Evolutionary conservation across 352 stramenopile species (phyloP).

Genomic region (Aphanomyces astaci): DNA sequence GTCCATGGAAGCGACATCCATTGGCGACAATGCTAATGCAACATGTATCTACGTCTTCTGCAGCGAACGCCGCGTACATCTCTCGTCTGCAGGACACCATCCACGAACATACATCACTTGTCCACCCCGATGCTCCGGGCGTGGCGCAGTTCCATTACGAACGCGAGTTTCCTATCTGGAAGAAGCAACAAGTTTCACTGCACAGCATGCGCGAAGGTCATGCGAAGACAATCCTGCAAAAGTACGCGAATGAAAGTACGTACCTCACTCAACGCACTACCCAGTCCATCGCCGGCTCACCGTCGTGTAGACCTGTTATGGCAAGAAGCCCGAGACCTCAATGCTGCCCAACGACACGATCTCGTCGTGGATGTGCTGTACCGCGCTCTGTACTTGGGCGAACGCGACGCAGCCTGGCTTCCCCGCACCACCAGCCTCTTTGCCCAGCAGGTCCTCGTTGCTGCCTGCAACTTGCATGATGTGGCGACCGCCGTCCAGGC

Average conservation of each 20-base stretch:
- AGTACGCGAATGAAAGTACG: background rate
- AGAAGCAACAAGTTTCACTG: background rate
- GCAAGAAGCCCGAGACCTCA: constrained; percentile 14
- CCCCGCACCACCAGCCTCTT: constrained; percentile 15
- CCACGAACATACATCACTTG: background rate
- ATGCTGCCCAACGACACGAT: background rate
- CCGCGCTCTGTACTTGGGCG: background rate
- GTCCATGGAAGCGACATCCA: background rate
- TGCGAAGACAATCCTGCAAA: background rate
- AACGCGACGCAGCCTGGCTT: background rate
- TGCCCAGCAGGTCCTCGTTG: constrained; percentile 9
- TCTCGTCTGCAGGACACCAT: background rate
- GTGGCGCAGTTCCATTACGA: background rate
- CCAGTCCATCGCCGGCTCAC: background rate
- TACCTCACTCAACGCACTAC: too few species aligned
- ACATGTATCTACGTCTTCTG: background rate
- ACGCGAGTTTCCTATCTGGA: background rate
- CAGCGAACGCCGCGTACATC: background rate
- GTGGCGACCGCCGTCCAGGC: background rate
- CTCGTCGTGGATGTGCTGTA: constrained; percentile 19
- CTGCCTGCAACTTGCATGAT: background rate
- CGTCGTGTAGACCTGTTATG: constrained; percentile 5
- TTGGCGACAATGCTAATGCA: background rate
- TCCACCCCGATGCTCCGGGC: background rate
- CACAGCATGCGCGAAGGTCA: background rate